These are phyloP conservation scores for Globisporangium rhizosaccharum DNA, from an alignment of 352 stramenopile genomes.

Conservation along the genomic window DNA sequence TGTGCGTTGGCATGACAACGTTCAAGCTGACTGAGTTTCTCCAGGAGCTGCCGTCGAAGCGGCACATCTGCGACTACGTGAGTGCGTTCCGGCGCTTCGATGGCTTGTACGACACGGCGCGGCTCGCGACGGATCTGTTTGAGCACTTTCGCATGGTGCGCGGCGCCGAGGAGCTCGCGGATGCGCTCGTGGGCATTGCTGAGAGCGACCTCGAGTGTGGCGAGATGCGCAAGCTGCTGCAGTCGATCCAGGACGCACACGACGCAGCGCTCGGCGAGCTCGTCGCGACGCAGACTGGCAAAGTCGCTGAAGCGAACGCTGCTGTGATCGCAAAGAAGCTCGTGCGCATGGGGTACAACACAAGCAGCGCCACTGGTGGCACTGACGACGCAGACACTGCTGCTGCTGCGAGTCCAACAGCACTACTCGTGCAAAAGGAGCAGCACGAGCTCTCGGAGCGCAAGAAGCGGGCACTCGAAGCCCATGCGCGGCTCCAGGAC, in stretches of 20 bases:
- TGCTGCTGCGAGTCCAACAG: constrained; percentile 20
- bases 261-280: constrained; percentile 37
- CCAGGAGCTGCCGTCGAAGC: constrained; percentile 89
- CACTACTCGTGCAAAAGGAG: constrained; percentile 49
- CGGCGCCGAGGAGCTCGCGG: constrained; percentile 41
- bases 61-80: constrained; percentile 82
- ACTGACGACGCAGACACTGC: constrained; percentile 4
- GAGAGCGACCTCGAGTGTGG: constrained; percentile 66
- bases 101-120: constrained; percentile 41
- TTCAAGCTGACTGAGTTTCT: constrained; percentile 87
- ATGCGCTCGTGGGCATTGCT: constrained; percentile 47
- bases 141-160: constrained; percentile 80
- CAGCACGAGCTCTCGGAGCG: constrained; percentile 38
- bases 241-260: constrained; percentile 34
- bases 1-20: constrained; percentile 78
- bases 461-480: constrained; percentile 46
- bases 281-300: constrained; percentile 28
- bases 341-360: constrained; percentile 60
- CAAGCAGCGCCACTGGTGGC: constrained; percentile 14
- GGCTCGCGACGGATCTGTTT: constrained; percentile 53
- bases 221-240: constrained; percentile 33
- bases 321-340: constrained; percentile 38
- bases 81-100: constrained; percentile 42
- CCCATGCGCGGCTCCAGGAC: constrained; percentile 48
- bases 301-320: constrained; percentile 41